Evolutionary conservation across 352 stramenopile genomes (phyloP), one percentile per base, ranked within the genome.

Genomic region (Elongisporangium prolatum): DNA sequence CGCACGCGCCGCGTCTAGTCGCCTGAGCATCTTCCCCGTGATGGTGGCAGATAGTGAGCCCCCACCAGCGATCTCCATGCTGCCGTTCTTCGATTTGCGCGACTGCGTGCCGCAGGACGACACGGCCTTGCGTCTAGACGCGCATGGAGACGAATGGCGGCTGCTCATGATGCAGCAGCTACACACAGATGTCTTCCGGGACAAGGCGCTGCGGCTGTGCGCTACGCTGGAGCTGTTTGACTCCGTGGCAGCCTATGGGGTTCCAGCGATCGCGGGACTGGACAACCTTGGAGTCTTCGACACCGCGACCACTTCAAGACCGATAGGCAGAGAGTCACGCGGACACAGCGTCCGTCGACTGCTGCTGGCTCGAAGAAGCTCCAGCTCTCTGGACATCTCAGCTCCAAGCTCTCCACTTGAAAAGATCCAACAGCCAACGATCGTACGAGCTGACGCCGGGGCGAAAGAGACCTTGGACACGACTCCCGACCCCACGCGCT

Each of bases 81-180:
- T 91, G 21, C 82, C 82, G 38, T 90, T 79, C 66, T 91, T 91
- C 63, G 77, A 91, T 52, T 59, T 91, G 59, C 74, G 77, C 14
- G 78, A 89, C 50, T 89, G 82, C 52, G 74, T 91, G 25, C 82
- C 82, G 6, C 61, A 50, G 8, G 58, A 71, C 20, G 16, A 48
- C 0, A 64, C 60, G 1, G 52, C 69, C 40, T 55, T 75, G 2
- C 50, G 44, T 40, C 56, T 84, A 10, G 72, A 75, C 21, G 56
- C 63, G 7, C 54, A 67, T 11, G 74, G 72, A 59, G 50, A 65
- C 17, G 68, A 64, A 28, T 91, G 82, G 82, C 55, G 57, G 18
- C 56, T 65, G 48, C 50, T 72, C 47, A 84, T 91, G 69, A 59
- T 60, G 18, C 50, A 52, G 0, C 57, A 52, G 28, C 57, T 89